Evolutionary conservation across 1,284 basidiomycete genomes (phyloP), one percentile per base, ranked within the genome.

Genomic region (Coniferiporia weirii): DNA sequence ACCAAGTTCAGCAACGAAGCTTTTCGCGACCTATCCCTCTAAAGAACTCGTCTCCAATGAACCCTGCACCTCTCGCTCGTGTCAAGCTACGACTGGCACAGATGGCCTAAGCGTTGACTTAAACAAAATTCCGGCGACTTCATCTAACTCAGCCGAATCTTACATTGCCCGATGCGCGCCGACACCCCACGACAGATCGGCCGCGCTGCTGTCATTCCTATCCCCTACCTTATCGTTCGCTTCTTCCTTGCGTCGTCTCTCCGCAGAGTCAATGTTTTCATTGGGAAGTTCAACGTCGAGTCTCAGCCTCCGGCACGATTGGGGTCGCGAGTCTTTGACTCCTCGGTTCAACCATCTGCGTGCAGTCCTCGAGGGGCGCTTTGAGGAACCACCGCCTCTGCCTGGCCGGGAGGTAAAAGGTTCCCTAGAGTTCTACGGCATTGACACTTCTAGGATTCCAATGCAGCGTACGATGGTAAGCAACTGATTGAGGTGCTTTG

Each of bases 271-370:
- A 0, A 17, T 36, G 35, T 52, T 19, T 2, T 54, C 53, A 1
- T 19, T 19, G 43, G 40, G 22, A 45, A 54, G 53, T 17, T 32
- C 9, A 1, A 15, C 32, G 38, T 27, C 35, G 35, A 52, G 22
- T 19, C 52, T 46, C 20, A 51, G 46, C 15, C 54, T 34, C 15
- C 35, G 54, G n/a, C 32, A 34, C 13, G 57, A 52, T 10, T 59
- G 57, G 57, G 13, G 40, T 22, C 40, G 52, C 8, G 57, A 59
- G 44, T 53, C 50, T 13, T 43, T 59, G 15, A 59, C 57, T 15
- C 57, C 57, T 13, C 51, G 57, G 20, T 59, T 59, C 51, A 45
- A 59, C 38, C 57, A 59, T 10, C 46, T 59, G 52, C 34, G 43
- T 22, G 44, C 51, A 6, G 45, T 59, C 12, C 35, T 59, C 4